A percentile compares a stretch with the other conserved stretches of the same genome.
These are phyloP conservation scores for Cyclaneusma minus DNA, from an alignment of 2,329 filamentous ascomycete species.

Conservation along the genomic window DNA sequence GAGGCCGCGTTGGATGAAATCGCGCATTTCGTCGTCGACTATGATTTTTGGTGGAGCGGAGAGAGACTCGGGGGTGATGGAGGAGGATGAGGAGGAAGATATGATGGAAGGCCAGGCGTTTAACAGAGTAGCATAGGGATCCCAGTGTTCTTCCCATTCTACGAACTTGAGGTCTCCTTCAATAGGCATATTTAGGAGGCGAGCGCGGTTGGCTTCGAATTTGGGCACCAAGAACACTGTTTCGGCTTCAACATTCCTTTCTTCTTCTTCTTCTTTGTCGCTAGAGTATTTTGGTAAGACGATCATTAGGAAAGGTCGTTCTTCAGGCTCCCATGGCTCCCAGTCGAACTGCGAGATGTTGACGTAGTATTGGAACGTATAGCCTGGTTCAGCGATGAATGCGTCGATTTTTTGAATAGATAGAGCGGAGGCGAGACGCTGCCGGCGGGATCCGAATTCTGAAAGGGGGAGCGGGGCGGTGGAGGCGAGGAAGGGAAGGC, in stretches of 20 bases:
- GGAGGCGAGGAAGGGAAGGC: constrained; percentile 32
- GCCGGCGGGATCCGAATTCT: constrained; percentile 38
- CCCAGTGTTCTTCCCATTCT: constrained; percentile 49
- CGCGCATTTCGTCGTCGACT: constrained; percentile 49
- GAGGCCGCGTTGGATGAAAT: constrained; percentile 44
- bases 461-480: constrained; percentile 29
- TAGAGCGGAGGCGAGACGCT: constrained; percentile 40
- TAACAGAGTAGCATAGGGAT: constrained; percentile 40
- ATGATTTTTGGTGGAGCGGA: constrained; percentile 36
- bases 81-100: no score
- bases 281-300: constrained; percentile 37
- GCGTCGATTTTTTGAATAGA: constrained; percentile 33
- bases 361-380: constrained; percentile 47
- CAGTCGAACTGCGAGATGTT: constrained; percentile 45
- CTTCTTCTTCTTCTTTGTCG: constrained; percentile 15
- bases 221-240: constrained; percentile 42
- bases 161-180: constrained; percentile 34
- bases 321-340: constrained; percentile 51
- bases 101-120: constrained; percentile 24
- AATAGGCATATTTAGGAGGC: constrained; percentile 41
- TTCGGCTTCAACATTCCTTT: constrained; percentile 30
- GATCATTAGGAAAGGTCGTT: constrained; percentile 47
- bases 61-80: no score
- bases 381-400: constrained; percentile 47
- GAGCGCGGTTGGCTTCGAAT: constrained; percentile 44